Evolutionary conservation across 176 grass and related monocot genomes (phyloP), one percentile per base, ranked within the genome.

Genomic region (Ensete glaucum): DNA sequence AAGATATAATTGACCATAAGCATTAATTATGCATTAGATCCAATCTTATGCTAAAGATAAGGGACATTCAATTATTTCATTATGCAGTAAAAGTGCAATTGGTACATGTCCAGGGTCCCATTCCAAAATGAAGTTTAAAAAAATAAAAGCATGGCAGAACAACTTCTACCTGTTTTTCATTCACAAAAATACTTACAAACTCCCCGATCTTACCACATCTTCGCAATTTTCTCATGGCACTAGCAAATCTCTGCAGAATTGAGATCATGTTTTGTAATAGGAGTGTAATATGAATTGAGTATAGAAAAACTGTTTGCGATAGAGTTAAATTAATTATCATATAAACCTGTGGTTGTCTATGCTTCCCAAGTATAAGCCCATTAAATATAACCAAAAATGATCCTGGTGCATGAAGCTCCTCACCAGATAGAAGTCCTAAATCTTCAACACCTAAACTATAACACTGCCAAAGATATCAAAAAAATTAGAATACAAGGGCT

Each of bases 341-440:
- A 67, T 74, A 82, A 26, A 98, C 94, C 86, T 91, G 80, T 43
- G 94, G 94, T 55, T 84, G 78, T 74, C 73, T 85, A 77, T 98
- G 94, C 60, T 98, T 98, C 53, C 94, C 94, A 53, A 98, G 82
- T 85, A 98, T 93, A 71, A 98, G 77, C 50, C 94, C 94, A 82
- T 98, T 98, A 72, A 98, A 90, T 79, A 98, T 90, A 71, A 98
- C 94, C 86, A 98, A 84, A 88, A 83, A 98, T 72, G 94, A 98
- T 83, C 85, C 83, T 9, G 81, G 76, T 73, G 85, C 82, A 74
- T 93, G 90, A 65, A 98, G 90, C 87, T 98, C 90, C 83, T 98
- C 94, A 53, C 72, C 88, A 22, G 94, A 93, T 25, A 93, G 69
- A 71, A 85, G 26, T 57, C 77, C 79, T 72, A 98, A 85, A 77